Conservation (phyloP, 2,329 filamentous ascomycete species). For the Bipolaris sorokiniana region DNA sequence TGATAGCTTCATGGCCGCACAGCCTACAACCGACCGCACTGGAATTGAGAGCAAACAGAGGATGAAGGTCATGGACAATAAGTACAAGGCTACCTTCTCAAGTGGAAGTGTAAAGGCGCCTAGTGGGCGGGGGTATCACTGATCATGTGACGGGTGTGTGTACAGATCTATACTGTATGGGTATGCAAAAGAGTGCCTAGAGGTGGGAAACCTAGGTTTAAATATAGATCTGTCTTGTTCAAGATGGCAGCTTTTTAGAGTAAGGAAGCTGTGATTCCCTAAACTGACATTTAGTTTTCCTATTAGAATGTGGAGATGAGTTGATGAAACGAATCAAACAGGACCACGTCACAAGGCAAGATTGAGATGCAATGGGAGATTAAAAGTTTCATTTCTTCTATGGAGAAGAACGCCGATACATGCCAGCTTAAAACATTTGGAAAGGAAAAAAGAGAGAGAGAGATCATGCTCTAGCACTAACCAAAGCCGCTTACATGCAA, state of each 20-base stretch:
- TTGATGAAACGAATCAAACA: too few relatives aligned
- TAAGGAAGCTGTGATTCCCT: background rate
- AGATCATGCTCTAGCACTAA: slow-evolving; percentile 4
- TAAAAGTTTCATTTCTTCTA: slow-evolving; percentile 9
- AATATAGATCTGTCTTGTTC: background rate
- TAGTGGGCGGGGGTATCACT: slow-evolving; percentile 20
- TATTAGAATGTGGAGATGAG: too few relatives aligned
- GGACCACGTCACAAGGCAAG: background rate
- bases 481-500: slow-evolving; percentile 46
- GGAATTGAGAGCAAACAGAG: slow-evolving; percentile 71
- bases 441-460: slow-evolving; percentile 7
- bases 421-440: slow-evolving; percentile 11
- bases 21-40: slow-evolving; percentile 83
- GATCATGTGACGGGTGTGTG: background rate
- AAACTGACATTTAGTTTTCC: background rate
- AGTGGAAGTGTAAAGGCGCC: slow-evolving; percentile 39
- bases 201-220: background rate
- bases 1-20: slow-evolving; percentile 91
- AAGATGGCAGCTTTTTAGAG: background rate
- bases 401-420: slow-evolving; percentile 14
- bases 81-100: slow-evolving; percentile 42
- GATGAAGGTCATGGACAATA: slow-evolving; percentile 49
- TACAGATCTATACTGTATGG: background rate
- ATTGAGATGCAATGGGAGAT: background rate
- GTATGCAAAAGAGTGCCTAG: background rate